Evolutionary conservation across 352 stramenopile species (phyloP).

Genomic region (Phytophthora multivora): DNA sequence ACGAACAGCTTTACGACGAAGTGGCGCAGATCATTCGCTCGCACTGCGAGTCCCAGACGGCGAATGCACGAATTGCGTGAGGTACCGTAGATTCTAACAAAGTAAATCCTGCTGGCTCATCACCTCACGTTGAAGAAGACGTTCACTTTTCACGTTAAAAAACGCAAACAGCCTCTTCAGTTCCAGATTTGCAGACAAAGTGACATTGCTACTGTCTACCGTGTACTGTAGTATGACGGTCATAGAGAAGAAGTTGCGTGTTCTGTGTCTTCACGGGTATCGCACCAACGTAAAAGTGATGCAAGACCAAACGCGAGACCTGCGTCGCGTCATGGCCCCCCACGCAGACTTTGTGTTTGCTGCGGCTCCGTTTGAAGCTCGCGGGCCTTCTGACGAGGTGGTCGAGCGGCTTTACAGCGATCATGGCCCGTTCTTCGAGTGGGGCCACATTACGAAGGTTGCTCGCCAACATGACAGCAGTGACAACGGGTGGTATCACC

Average conservation of each 20-base stretch:
- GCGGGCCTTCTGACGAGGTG: conserved; percentile 34
- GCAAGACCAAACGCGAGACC: conserved; percentile 45
- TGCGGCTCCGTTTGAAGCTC: conserved; percentile 40
- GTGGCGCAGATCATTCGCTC: conserved; percentile 32
- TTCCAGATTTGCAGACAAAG: not conserved
- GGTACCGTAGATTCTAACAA: not conserved
- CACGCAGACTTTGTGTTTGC: conserved; percentile 58
- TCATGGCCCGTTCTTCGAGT: conserved; percentile 51
- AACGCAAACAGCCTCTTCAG: not conserved
- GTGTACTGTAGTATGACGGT: not conserved
- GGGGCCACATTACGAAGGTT: conserved; percentile 28
- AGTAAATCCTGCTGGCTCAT: not conserved
- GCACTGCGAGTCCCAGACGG: conserved; percentile 24
- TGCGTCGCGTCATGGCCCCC: conserved; percentile 39
- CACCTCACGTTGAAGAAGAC: too few relatives aligned
- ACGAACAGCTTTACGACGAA: conserved; percentile 38
- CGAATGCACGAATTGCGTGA: not conserved
- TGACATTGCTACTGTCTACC: not conserved
- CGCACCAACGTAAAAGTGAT: conserved; percentile 61
- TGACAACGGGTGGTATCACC: conserved; percentile 46
- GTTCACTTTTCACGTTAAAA: not conserved
- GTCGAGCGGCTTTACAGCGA: conserved; percentile 45
- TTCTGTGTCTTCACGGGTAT: conserved; percentile 61
- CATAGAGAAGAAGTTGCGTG: conserved; percentile 19
- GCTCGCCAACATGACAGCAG: conserved; percentile 19